These are phyloP conservation scores for Mitragyna speciosa DNA, from an alignment of 257 asterid species.

Conservation along the genomic window DNA sequence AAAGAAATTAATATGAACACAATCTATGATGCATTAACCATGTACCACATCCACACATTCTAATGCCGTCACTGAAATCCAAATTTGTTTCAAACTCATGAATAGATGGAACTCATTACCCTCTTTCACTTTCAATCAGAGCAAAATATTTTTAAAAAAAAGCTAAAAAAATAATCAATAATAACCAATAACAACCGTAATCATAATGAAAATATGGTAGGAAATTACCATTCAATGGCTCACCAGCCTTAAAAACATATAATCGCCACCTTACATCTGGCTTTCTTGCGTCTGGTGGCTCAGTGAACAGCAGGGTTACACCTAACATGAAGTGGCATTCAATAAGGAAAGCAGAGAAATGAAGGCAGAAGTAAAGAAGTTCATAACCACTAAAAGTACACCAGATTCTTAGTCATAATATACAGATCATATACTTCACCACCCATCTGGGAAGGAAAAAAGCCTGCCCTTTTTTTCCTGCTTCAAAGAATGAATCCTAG, in stretches of 20 bases:
- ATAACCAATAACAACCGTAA: neutral
- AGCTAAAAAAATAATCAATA: neutral
- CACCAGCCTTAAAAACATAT: slow-evolving; percentile 94
- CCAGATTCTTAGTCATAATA: neutral
- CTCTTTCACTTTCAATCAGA: neutral
- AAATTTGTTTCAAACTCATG: neutral
- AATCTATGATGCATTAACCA: neutral
- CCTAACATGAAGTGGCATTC: slow-evolving; percentile 46
- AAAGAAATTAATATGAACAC: neutral
- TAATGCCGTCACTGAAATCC: neutral
- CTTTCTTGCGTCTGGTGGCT: slow-evolving; percentile 94
- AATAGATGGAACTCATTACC: neutral
- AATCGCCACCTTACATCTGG: slow-evolving; percentile 87
- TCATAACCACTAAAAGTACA: neutral
- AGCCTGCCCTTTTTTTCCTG: neutral
- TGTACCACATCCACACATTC: neutral
- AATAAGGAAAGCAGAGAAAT: slow-evolving; percentile 24
- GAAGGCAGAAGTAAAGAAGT: neutral
- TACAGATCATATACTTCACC: neutral
- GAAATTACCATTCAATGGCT: slow-evolving; percentile 72
- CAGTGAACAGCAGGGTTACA: slow-evolving; percentile 81
- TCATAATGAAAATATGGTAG: neutral
- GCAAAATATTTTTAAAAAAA: neutral
- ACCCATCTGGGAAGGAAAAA: neutral
- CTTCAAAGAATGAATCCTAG: neutral